Evolutionary conservation across 768 basidiomycete genomes (phyloP).

Genomic region (Fomitopsis pulvina): DNA sequence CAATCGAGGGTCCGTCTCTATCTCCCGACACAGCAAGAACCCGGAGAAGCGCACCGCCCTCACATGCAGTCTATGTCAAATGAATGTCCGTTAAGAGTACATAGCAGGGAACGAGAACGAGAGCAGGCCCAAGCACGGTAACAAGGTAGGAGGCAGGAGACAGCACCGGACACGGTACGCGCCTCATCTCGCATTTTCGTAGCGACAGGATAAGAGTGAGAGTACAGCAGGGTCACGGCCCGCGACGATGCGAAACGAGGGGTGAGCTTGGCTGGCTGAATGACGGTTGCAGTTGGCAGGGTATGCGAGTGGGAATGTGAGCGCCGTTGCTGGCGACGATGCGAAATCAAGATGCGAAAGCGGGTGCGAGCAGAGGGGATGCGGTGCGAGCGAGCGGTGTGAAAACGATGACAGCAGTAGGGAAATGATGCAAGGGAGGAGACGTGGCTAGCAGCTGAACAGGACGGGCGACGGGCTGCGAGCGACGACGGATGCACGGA

Average conservation of each 20-base stretch:
- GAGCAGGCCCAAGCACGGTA: too few species aligned
- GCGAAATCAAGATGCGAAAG: constrained; percentile 2
- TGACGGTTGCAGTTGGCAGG: background rate
- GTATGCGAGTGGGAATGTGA: background rate
- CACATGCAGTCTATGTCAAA: too few species aligned
- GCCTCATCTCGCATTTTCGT: too few species aligned
- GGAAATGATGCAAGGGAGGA: background rate
- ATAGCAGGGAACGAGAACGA: too few species aligned
- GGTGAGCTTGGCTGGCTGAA: background rate
- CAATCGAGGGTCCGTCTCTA: too few species aligned
- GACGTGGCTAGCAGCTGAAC: background rate
- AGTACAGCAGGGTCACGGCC: constrained; percentile 1
- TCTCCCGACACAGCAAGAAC: too few species aligned
- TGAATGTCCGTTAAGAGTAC: too few species aligned
- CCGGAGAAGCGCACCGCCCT: too few species aligned
- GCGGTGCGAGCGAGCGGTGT: background rate
- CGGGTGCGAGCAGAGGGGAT: background rate
- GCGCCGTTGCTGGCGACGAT: background rate
- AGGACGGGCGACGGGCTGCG: too few species aligned
- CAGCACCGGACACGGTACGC: too few species aligned
- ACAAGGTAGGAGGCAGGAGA: too few species aligned
- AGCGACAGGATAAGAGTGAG: too few species aligned
- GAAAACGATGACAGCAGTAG: background rate
- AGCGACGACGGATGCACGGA: background rate
- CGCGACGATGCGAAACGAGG: background rate